Conservation (phyloP, 1,284 basidiomycete species). For the Sanghuangporus sanghuang region DNA sequence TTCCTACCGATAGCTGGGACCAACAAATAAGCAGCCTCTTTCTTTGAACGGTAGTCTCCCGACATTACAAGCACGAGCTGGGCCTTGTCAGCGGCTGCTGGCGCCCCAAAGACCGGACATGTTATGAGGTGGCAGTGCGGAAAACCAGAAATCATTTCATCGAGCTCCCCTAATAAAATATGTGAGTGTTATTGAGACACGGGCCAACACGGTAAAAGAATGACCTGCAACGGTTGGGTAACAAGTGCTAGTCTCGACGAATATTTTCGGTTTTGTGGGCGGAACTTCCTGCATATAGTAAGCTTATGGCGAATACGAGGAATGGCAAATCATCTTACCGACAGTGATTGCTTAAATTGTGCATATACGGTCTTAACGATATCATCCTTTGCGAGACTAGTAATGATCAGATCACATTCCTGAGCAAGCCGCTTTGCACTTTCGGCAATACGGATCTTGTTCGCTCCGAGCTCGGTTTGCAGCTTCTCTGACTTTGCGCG, state of each 20-base stretch:
- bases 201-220: background rate
- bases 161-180: constrained; percentile 53
- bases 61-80: constrained; percentile 75
- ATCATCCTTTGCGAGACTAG: constrained; percentile 69
- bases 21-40: constrained; percentile 69
- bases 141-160: constrained; percentile 58
- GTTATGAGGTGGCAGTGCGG: constrained; percentile 68
- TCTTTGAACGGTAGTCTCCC: constrained; percentile 82
- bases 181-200: background rate
- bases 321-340: constrained; percentile 33
- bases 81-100: constrained; percentile 61
- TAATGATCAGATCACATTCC: constrained; percentile 78
- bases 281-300: constrained; percentile 13
- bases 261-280: constrained; percentile 52
- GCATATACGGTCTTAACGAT: constrained; percentile 69
- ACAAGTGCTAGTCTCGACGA: constrained; percentile 78
- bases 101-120: constrained; percentile 78
- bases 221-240: constrained; percentile 69
- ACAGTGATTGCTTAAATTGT: constrained; percentile 55
- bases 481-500: constrained; percentile 53
- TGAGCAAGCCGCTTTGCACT: constrained; percentile 50
- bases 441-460: constrained; percentile 49
- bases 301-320: background rate
- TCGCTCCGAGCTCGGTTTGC: constrained; percentile 45
- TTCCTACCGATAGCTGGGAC: constrained; percentile 80